A percentile compares a stretch with the other conserved stretches of the same genome.
phyloP scores from a whole-genome alignment of 768 basidiomycete genomes.

The Coprinopsis marcescibilis region DNA sequence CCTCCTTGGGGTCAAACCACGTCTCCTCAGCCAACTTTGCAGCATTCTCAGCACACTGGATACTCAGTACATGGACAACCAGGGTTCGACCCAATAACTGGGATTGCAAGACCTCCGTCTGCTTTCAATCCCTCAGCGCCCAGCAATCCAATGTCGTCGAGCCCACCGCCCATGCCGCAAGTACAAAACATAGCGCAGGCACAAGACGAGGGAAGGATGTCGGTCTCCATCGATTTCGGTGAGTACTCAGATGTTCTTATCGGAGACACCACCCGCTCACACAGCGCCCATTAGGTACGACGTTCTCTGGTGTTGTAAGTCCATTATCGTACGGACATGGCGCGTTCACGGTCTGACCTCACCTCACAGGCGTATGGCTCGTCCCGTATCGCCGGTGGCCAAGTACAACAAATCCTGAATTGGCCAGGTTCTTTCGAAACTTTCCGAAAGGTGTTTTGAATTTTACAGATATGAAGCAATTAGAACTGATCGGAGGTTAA shows the following conservation, averaged over 20 bases:
- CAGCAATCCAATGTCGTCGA: constrained; percentile 19
- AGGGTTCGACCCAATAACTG: constrained; percentile 17
- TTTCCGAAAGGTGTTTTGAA: constrained; percentile 60
- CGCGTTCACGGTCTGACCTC: not conserved
- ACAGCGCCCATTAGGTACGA: constrained; percentile 69
- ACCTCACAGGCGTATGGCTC: constrained; percentile 72
- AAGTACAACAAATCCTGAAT: constrained; percentile 76
- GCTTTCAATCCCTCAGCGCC: constrained; percentile 19
- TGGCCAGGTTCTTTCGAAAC: constrained; percentile 88
- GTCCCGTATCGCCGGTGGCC: constrained; percentile 72
- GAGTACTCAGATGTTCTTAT: too few species aligned
- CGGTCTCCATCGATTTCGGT: constrained; percentile 83
- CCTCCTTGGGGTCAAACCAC: constrained; percentile 30
- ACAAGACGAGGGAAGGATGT: constrained; percentile 73
- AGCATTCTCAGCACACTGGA: constrained; percentile 15
- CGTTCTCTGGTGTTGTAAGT: constrained; percentile 82
- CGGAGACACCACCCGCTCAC: too few species aligned
- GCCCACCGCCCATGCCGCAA: constrained; percentile 18
- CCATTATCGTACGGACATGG: not conserved
- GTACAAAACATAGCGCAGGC: not conserved
- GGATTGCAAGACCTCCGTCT: constrained; percentile 26
- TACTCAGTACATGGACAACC: constrained; percentile 15
- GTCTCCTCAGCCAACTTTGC: constrained; percentile 24
- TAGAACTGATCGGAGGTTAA: constrained; percentile 14
- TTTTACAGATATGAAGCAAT: constrained; percentile 8